A percentile compares a stretch with the other conserved stretches of the same genome.
These are phyloP conservation scores for Scedosporium minutisporum DNA, from an alignment of 2,329 filamentous ascomycete species.

Conservation along the genomic window DNA sequence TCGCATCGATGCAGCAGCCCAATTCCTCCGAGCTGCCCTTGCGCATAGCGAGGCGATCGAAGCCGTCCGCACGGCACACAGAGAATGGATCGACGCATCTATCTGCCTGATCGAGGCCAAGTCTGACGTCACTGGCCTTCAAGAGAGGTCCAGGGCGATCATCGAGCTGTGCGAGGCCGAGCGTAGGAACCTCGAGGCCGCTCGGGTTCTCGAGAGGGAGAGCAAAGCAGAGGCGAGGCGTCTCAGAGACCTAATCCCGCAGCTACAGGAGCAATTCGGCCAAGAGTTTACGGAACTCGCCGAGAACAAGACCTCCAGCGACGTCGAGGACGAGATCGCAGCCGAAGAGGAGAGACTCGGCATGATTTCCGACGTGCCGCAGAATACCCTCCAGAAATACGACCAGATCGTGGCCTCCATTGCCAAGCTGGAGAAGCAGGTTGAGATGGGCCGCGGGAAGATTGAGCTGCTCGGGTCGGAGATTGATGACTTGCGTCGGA, in stretches of 20 bases:
- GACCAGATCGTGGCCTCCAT: slow-evolving; percentile 65
- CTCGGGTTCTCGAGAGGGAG: slow-evolving; percentile 30
- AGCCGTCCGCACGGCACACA: slow-evolving; percentile 1
- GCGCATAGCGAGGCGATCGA: slow-evolving; percentile 6
- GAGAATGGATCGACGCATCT: slow-evolving; percentile 41
- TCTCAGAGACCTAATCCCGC: slow-evolving; percentile 16
- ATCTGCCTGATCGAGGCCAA: slow-evolving; percentile 67
- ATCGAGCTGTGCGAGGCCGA: slow-evolving; percentile 39
- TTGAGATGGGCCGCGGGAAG: slow-evolving; percentile 42
- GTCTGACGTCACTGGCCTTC: slow-evolving; percentile 69
- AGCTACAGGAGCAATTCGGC: slow-evolving; percentile 24
- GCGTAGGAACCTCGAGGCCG: slow-evolving; percentile 26
- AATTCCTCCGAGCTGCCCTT: slow-evolving; percentile 2
- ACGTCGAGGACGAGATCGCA: slow-evolving; percentile 63
- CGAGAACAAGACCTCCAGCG: slow-evolving; percentile 44
- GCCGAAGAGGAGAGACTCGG: slow-evolving; percentile 68
- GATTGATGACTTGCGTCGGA: slow-evolving; percentile 56
- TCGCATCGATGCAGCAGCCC: slow-evolving; percentile 4
- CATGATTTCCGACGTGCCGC: slow-evolving; percentile 69
- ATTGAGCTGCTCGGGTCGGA: slow-evolving; percentile 45
- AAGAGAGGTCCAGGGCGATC: slow-evolving; percentile 53
- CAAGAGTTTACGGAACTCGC: slow-evolving; percentile 34
- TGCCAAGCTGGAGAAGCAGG: slow-evolving; percentile 46
- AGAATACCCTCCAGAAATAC: slow-evolving; percentile 65
- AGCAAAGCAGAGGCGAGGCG: slow-evolving; percentile 20